Conservation (phyloP, 148 eudicot species). For the Chenopodium berlandieri region DNA sequence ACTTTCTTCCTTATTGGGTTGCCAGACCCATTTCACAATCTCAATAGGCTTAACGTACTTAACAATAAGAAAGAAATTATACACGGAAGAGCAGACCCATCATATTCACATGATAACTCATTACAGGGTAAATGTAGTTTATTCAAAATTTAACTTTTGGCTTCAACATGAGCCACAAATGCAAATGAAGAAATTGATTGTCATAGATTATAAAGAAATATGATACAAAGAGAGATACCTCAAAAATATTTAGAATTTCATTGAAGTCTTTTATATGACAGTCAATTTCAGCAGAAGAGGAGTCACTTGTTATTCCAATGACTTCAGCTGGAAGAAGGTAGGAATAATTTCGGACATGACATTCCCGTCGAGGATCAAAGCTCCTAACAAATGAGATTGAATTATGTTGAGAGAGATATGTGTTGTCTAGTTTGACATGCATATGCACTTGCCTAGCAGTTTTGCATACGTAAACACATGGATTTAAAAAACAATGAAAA, state of each 20-base stretch:
- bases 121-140: neutral
- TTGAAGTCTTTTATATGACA: slow-evolving; percentile 66
- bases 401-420: neutral
- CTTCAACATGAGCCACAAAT: neutral
- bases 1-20: too few species aligned
- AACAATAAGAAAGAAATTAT: neutral
- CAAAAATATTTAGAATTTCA: slow-evolving; percentile 57
- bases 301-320: slow-evolving; percentile 62
- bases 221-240: slow-evolving; percentile 40
- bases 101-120: neutral
- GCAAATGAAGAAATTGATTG: neutral
- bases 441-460: neutral
- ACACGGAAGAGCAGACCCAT: neutral
- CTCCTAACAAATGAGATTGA: slow-evolving; percentile 37
- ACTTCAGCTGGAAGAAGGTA: slow-evolving; percentile 85
- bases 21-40: too few species aligned
- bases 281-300: slow-evolving; percentile 51
- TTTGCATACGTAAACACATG: slow-evolving; percentile 1
- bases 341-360: slow-evolving; percentile 72
- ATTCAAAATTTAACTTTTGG: neutral
- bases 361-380: slow-evolving; percentile 87
- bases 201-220: neutral
- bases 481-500: neutral
- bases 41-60: neutral
- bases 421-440: neutral